Evolutionary conservation across 192 early-diverging fungal genomes (phyloP).

Genomic region (Umbelopsis ramanniana): DNA sequence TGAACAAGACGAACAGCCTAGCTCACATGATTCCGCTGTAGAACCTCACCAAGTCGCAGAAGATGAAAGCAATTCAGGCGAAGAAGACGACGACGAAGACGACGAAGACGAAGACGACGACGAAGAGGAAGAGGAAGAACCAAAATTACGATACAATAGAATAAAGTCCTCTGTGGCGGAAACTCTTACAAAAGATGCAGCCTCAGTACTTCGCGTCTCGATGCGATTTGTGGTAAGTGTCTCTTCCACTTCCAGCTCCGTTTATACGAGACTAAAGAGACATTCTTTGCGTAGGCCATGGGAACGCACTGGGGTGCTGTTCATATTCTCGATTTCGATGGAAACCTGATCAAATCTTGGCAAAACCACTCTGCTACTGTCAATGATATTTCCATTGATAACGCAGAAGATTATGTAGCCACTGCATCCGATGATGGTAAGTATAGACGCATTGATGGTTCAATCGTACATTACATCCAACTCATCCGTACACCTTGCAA

Average conservation of each 20-base stretch:
- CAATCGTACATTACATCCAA: not conserved
- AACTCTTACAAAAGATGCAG: slow-evolving; percentile 85
- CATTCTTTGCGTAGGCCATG: slow-evolving; percentile 56
- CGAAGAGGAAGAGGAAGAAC: slow-evolving; percentile 87
- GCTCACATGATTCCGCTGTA: not conserved
- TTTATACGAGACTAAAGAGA: not conserved
- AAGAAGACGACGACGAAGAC: slow-evolving; percentile 44
- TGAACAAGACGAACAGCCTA: not conserved
- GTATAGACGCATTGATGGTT: not conserved
- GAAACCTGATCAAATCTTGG: slow-evolving; percentile 88
- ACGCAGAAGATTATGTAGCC: slow-evolving; percentile 85
- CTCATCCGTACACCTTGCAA: not conserved
- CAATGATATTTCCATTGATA: slow-evolving; percentile 86
- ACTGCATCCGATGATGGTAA: slow-evolving; percentile 92
- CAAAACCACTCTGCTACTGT: slow-evolving; percentile 85
- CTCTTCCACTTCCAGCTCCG: not conserved
- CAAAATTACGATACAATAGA: slow-evolving; percentile 88
- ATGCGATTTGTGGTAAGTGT: slow-evolving; percentile 81
- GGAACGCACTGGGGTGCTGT: slow-evolving; percentile 93
- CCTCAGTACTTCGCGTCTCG: slow-evolving; percentile 77
- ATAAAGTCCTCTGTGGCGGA: slow-evolving; percentile 77
- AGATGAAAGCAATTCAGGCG: slow-evolving; percentile 31
- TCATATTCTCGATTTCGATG: slow-evolving; percentile 89
- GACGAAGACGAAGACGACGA: slow-evolving; percentile 49
- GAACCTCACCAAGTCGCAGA: not conserved